These are phyloP conservation scores for Metarhizium sp. DNA, from an alignment of 2,329 filamentous ascomycete species.

Conservation along the genomic window DNA sequence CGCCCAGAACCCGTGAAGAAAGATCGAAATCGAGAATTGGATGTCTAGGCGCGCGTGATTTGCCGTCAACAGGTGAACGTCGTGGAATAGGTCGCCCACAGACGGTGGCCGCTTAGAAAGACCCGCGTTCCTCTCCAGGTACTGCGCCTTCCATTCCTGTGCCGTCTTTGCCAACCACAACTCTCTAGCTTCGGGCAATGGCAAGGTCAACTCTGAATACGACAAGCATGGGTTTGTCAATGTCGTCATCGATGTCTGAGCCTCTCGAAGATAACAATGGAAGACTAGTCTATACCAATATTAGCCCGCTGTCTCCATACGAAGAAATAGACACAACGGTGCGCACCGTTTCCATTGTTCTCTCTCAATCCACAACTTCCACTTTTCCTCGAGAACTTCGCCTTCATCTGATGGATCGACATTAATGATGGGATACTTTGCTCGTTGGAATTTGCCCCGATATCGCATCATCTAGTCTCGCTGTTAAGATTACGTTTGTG, in stretches of 20 bases:
- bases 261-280: conserved; percentile 55
- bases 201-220: conserved; percentile 58
- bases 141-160: conserved; percentile 53
- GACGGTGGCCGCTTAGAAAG: conserved; percentile 37
- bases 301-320: background rate
- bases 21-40: conserved; percentile 47
- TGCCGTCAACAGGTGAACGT: conserved; percentile 40
- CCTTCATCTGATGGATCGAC: conserved; percentile 46
- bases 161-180: conserved; percentile 60
- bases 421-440: conserved; percentile 40
- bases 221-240: conserved; percentile 57
- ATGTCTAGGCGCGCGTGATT: conserved; percentile 44
- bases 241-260: conserved; percentile 58
- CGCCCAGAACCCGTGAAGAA: conserved; percentile 56
- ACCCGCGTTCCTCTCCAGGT: conserved; percentile 32
- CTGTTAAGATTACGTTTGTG: conserved; percentile 9
- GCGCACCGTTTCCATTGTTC: conserved; percentile 55
- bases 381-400: conserved; percentile 50
- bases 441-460: conserved; percentile 48
- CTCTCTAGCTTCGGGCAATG: conserved; percentile 50
- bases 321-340: background rate
- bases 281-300: conserved; percentile 42
- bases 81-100: conserved; percentile 45
- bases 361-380: conserved; percentile 53
- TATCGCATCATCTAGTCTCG: conserved; percentile 40